Percentiles rank a stretch among this genome's conserved stretches.
phyloP scores from a whole-genome alignment of 2,329 filamentous ascomycete species.

The Aspergillus eucalypticola region DNA sequence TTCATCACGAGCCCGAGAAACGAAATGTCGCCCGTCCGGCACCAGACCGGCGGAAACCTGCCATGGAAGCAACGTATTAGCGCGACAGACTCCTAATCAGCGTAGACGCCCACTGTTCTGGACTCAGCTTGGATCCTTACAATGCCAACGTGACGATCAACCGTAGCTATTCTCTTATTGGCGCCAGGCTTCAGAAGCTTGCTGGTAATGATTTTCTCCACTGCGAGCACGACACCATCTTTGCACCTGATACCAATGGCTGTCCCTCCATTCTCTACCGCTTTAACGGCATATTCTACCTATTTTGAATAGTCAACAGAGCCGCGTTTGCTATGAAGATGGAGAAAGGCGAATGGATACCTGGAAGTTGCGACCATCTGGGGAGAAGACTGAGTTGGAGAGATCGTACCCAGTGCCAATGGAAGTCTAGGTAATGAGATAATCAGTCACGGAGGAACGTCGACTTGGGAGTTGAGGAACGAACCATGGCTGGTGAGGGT shows the following conservation, averaged over 20 bases:
- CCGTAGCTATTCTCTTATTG: conserved; percentile 94
- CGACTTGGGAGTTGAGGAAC: conserved; percentile 11
- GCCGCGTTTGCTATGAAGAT: neutral
- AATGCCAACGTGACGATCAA: conserved; percentile 90
- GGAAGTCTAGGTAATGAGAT: conserved; percentile 68
- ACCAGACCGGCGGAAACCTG: conserved; percentile 92
- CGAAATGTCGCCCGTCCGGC: conserved; percentile 92
- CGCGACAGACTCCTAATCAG: conserved; percentile 2
- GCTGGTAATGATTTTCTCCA: conserved; percentile 94
- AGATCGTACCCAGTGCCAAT: conserved; percentile 99
- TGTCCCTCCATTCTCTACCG: conserved; percentile 96
- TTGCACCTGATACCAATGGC: conserved; percentile 96
- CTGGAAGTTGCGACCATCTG: conserved; percentile 98
- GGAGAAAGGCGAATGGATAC: conserved; percentile 47
- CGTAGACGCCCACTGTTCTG: neutral
- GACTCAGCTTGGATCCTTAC: conserved; percentile 56
- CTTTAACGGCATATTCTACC: conserved; percentile 96
- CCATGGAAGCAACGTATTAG: conserved; percentile 1
- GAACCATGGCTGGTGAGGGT: conserved; percentile 22
- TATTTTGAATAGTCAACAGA: conserved; percentile 32
- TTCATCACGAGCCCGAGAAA: conserved; percentile 91
- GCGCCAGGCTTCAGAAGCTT: conserved; percentile 93
- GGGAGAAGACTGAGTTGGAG: conserved; percentile 98
- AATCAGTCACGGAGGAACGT: conserved; percentile 20
- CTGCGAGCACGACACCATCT: conserved; percentile 91